phyloP scores from a whole-genome alignment of 1,284 basidiomycete genomes.

The Omphalotus olearius region DNA sequence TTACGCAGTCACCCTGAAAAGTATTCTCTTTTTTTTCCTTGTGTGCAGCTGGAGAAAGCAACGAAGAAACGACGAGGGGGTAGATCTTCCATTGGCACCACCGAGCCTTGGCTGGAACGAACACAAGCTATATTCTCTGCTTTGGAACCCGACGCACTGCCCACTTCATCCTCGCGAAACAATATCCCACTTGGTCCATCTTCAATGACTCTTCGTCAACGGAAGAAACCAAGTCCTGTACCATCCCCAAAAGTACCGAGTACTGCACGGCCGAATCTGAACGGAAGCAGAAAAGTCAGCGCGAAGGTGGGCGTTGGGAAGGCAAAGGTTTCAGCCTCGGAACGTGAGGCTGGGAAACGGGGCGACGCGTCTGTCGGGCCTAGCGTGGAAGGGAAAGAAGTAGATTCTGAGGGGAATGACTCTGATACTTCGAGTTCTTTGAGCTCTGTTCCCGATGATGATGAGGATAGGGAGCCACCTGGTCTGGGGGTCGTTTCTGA shows the following conservation, averaged over 20 bases:
- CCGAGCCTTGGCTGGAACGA: slow-evolving; percentile 55
- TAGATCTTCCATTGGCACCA: slow-evolving; percentile 30
- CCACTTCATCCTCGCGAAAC: slow-evolving; percentile 21
- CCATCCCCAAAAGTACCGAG: slow-evolving; percentile 14
- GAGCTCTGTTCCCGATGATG: slow-evolving; percentile 4
- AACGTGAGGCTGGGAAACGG: background rate
- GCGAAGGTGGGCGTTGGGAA: background rate
- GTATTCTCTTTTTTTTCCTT: no score
- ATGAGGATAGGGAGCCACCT: slow-evolving; percentile 3
- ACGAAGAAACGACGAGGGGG: slow-evolving; percentile 45
- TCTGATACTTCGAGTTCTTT: slow-evolving; percentile 4
- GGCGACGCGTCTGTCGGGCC: no score
- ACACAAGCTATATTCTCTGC: slow-evolving; percentile 28
- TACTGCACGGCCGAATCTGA: slow-evolving; percentile 16
- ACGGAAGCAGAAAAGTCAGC: background rate
- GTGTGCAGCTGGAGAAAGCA: slow-evolving; percentile 62
- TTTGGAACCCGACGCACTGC: slow-evolving; percentile 23
- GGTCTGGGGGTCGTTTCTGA: slow-evolving; percentile 18
- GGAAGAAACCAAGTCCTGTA: slow-evolving; percentile 36
- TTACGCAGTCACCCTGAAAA: no score
- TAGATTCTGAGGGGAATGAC: background rate
- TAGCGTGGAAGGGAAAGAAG: background rate
- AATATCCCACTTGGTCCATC: slow-evolving; percentile 29
- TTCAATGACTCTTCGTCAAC: slow-evolving; percentile 54
- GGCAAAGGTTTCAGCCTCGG: background rate